phyloP scores from a whole-genome alignment of 352 stramenopile genomes.

The Phytophthora constricta region DNA sequence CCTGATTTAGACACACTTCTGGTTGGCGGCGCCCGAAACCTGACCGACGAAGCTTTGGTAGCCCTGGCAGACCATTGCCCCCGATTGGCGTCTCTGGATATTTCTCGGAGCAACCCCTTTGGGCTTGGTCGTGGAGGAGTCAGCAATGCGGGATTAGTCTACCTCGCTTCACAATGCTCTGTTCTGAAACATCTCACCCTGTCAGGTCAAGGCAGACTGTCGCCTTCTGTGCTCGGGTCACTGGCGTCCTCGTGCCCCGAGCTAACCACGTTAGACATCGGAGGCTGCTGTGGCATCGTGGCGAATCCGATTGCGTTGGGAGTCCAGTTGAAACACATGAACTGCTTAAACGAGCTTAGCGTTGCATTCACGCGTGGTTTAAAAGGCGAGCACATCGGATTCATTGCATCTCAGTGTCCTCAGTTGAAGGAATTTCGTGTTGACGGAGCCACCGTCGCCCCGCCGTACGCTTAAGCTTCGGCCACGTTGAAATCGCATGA shows the following conservation, averaged over 20 bases:
- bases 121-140: constrained; percentile 58
- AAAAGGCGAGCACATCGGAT: constrained; percentile 53
- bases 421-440: constrained; percentile 66
- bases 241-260: constrained; percentile 49
- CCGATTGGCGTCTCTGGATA: constrained; percentile 51
- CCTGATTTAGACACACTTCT: constrained; percentile 42
- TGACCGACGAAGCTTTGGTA: constrained; percentile 51
- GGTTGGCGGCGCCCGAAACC: constrained; percentile 53
- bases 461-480: neutral
- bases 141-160: constrained; percentile 49
- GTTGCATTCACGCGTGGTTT: constrained; percentile 62
- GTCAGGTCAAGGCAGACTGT: constrained; percentile 62
- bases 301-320: constrained; percentile 54
- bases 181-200: constrained; percentile 52
- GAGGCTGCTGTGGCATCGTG: constrained; percentile 64
- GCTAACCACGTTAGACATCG: constrained; percentile 61
- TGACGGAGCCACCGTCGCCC: constrained; percentile 41
- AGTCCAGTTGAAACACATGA: constrained; percentile 51
- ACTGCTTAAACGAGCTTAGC: constrained; percentile 54
- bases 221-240: constrained; percentile 41
- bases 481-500: neutral
- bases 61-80: constrained; percentile 50
- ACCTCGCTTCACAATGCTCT: constrained; percentile 51
- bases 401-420: constrained; percentile 62
- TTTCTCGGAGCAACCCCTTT: constrained; percentile 74